These are phyloP conservation scores for Populus ilicifolia DNA, from an alignment of 345 rosid genomes.

Conservation along the genomic window DNA sequence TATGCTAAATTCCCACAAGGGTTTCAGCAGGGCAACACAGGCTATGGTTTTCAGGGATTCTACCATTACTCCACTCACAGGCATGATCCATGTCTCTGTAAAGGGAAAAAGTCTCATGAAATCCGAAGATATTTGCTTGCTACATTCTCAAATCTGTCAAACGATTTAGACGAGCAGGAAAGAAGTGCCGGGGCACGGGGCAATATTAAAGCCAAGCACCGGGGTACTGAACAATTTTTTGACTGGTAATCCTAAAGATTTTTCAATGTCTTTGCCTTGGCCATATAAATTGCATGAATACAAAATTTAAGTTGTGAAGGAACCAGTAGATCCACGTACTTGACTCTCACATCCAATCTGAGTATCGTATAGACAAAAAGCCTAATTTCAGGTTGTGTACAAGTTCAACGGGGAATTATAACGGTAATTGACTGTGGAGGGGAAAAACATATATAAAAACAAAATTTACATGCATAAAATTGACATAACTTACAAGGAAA, in stretches of 20 bases:
- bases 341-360: background rate
- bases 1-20: background rate
- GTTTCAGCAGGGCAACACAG: background rate
- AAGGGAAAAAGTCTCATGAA: background rate
- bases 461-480: background rate
- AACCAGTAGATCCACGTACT: background rate
- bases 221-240: background rate
- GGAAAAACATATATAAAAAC: background rate
- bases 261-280: background rate
- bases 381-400: conserved; percentile 15
- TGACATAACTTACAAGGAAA: background rate
- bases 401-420: background rate
- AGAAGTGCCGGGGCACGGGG: too few relatives aligned
- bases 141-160: background rate
- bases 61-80: background rate
- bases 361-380: background rate
- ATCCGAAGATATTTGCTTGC: background rate
- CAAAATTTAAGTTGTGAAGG: background rate
- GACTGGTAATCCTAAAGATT: too few relatives aligned
- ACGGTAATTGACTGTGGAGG: conserved; percentile 8
- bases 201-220: too few relatives aligned
- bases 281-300: background rate
- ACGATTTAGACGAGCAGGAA: background rate
- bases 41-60: too few relatives aligned
- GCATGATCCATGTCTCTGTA: background rate